phyloP scores from a whole-genome alignment of 139 green algal genomes.

The Deuterostichococcus epilithicus region DNA sequence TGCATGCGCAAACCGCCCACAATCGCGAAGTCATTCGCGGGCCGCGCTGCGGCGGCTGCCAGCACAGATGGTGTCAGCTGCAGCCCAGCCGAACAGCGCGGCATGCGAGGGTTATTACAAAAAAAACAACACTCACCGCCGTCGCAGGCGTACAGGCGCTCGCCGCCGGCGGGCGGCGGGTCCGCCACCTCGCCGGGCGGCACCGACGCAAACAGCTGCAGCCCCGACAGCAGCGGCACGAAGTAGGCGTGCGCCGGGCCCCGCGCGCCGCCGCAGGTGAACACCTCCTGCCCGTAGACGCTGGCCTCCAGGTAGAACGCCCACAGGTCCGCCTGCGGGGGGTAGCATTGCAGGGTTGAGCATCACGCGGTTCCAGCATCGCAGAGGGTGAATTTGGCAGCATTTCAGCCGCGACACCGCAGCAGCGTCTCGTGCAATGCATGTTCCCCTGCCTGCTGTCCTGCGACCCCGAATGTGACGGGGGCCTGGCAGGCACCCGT shows the following conservation, averaged over 20 bases:
- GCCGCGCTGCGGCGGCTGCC: too few species aligned
- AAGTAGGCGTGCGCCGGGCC: constrained; percentile 65
- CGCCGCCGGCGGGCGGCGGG: too few species aligned
- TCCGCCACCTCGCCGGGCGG: not conserved
- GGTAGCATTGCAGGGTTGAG: not conserved
- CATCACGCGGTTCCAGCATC: not conserved
- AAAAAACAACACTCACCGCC: not conserved
- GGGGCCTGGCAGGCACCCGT: too few species aligned
- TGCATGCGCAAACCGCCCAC: too few species aligned
- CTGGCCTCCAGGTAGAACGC: constrained; percentile 48
- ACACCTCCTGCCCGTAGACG: constrained; percentile 42
- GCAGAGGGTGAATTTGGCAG: not conserved
- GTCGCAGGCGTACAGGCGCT: constrained; percentile 41
- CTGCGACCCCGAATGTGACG: not conserved
- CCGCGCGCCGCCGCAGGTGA: constrained; percentile 36
- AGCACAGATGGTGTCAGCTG: too few species aligned
- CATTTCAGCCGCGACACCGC: not conserved
- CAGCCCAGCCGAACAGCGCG: too few species aligned
- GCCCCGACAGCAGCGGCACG: constrained; percentile 72
- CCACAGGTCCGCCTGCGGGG: constrained; percentile 50
- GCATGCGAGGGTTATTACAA: not conserved
- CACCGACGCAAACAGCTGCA: constrained; percentile 58
- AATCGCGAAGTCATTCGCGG: too few species aligned
- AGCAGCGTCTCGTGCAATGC: not conserved
- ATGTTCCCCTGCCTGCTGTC: not conserved